Base-by-base conservation (phyloP, 306 rosid genomes). In the Geum urbanum region DNA sequence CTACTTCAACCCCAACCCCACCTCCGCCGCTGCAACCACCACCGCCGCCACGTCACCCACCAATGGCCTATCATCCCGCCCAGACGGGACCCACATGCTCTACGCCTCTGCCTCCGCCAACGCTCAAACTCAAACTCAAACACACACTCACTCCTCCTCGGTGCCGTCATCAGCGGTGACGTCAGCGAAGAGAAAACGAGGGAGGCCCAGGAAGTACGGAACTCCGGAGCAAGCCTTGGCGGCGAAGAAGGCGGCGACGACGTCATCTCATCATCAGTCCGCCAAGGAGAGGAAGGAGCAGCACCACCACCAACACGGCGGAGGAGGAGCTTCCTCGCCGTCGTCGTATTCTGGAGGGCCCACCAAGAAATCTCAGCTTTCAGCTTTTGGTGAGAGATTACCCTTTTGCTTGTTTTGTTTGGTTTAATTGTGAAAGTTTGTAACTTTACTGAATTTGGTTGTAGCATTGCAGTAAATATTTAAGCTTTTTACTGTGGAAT, bases 211-310 rank as follows among this genome's bases (percentile, higher is more conserved):
- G 63, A 92, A 90, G 85, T 92, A 92, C 54, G 88, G 90, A 0
- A 86, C 97, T 0, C 97, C 97, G 0, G 97, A 90, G 63, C 92
- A 88, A 73, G 97, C 97, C 39, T 72, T 88, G 6, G 97, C 98
- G 10, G 98, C 98, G 0, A 92, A 87, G 84, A 92, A 87, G 79
- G 91, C 96, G 13, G 86, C 88, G 13, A 81, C 98, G 67, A 62
- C 96, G 69, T 86, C 95, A 74, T 86, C 91, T 81, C 82, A 85
- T 70, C 76, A 92, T 49, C 83, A 80, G 37, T 77, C 92, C 8
- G 62, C 86, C 18, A 84, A 62, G 70, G 91, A 77, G 6, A 91
- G 79, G 70, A 87, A 84, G 76, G 76, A 71, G 60, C 83, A 74
- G 7, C 35, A 67, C 4, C 57, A 20, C 7, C 60, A 55, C 37